Conservation (phyloP, 192 early-diverging fungal genomes). For the Coemansia sp. region DNA sequence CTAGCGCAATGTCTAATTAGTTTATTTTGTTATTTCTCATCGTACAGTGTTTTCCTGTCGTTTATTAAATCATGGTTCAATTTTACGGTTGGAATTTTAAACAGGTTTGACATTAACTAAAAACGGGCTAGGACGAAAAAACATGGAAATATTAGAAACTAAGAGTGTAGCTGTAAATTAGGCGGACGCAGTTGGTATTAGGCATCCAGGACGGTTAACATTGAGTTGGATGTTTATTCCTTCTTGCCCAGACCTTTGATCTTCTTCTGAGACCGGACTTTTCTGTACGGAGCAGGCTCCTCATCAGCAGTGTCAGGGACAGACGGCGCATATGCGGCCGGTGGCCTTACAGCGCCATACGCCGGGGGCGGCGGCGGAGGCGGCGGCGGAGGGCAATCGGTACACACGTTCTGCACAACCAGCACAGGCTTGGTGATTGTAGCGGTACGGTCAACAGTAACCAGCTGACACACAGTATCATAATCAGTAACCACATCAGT, state of each 20-base stretch:
- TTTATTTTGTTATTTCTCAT: too few species aligned
- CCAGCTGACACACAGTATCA: constrained; percentile 50
- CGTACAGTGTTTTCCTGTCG: not conserved
- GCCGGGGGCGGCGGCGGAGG: constrained; percentile 18
- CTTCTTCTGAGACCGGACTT: constrained; percentile 10
- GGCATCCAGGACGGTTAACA: not conserved
- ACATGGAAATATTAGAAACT: not conserved
- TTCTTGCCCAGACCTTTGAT: constrained; percentile 23
- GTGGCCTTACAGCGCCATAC: not conserved
- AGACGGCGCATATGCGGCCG: not conserved
- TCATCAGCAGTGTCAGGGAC: constrained; percentile 13
- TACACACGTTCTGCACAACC: constrained; percentile 52
- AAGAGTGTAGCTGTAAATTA: not conserved
- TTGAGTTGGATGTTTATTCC: not conserved
- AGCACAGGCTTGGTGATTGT: constrained; percentile 52
- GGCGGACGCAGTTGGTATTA: not conserved
- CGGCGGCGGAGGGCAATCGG: constrained; percentile 22
- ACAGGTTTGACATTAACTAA: constrained; percentile 10
- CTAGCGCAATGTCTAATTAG: not conserved
- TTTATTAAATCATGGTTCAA: not conserved
- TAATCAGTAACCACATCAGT: constrained; percentile 42
- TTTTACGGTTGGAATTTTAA: not conserved
- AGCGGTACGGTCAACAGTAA: constrained; percentile 40
- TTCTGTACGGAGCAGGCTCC: not conserved
- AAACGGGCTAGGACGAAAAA: not conserved